Evolutionary conservation across 2,329 filamentous ascomycete species (phyloP).

Genomic region (Magnaporthiopsis rhizophila): DNA sequence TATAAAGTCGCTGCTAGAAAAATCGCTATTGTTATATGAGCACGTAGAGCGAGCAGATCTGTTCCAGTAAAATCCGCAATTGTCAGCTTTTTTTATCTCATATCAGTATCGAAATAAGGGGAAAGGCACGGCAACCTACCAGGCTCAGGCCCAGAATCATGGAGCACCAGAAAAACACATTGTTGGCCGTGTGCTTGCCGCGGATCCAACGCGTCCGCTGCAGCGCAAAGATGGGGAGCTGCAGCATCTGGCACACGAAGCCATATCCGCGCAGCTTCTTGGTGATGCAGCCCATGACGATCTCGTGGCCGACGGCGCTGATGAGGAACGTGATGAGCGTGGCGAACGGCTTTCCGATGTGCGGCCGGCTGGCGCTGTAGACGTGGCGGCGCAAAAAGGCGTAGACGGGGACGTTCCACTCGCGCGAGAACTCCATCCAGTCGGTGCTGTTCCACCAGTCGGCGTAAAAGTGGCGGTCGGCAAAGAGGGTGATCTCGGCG

Average conservation of each 20-base stretch:
- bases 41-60: constrained; percentile 49
- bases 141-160: constrained; percentile 82
- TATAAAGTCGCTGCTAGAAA: no score
- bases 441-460: constrained; percentile 73
- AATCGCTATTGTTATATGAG: constrained; percentile 26
- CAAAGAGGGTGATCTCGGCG: constrained; percentile 88
- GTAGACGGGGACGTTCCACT: constrained; percentile 98
- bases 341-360: constrained; percentile 67
- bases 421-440: constrained; percentile 91
- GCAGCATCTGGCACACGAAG: constrained; percentile 90
- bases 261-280: constrained; percentile 95
- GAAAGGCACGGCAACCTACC: constrained; percentile 41
- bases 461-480: constrained; percentile 86
- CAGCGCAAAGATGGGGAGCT: constrained; percentile 88
- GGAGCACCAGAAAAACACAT: constrained; percentile 82
- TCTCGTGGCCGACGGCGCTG: constrained; percentile 80
- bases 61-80: neutral
- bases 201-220: constrained; percentile 74
- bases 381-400: constrained; percentile 92
- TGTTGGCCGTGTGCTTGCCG: constrained; percentile 71
- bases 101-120: constrained; percentile 11
- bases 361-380: constrained; percentile 72
- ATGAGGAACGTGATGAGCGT: constrained; percentile 90
- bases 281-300: constrained; percentile 96
- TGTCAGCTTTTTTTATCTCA: neutral